Base-by-base conservation (phyloP, 2,329 filamentous ascomycete species). In the Ophiostoma tasmaniense region DNA sequence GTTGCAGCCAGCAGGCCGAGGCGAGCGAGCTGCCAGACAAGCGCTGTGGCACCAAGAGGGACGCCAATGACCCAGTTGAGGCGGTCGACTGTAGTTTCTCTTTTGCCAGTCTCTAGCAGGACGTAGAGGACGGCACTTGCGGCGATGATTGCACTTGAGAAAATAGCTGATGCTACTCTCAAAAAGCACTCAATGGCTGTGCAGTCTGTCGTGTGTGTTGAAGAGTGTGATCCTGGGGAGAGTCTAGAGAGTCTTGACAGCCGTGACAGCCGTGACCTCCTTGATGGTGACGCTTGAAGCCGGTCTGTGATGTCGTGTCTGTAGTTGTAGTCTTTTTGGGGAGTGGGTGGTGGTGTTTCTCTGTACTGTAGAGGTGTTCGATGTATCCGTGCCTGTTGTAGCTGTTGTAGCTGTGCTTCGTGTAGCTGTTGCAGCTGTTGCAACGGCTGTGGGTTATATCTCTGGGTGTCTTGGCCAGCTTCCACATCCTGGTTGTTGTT, bases 61-160 rank as follows among this genome's bases (percentile, higher is more conserved):
- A 64, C 37, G 28, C 30, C 61, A 61, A 61, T 30, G 61, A 37
- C 61, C 61, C 61, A 64, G 61, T n/a, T 37, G 55, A 61, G 13
- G 13, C 11, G 55, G 55, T 61, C 55, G 25, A 61, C 55, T 11
- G 55, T 30, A 14, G 55, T 61, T 2, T 64, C 42, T 45, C 20
- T 17, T 45, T 7, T 20, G 42, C 7, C 4, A 17, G 4, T 20
- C 7, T 45, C 20, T 7, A 64, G 2, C 20, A 64, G 30, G 7
- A 30, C 55, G 55, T 61, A 61, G 25, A 61, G 22, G 55, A 30
- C 25, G 14, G 55, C 55, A 17, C 55, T 61, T 11, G 25, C 55
- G 25, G 55, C 25, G 17, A 55, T 55, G 10, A 55, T 6, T 6
- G 50, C 50, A 13, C 50, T 55, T n/a, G 50, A 8, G n/a, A 55